Evolutionary conservation across 495 filamentous ascomycete species (phyloP).

Genomic region (Aeminium ludgeri): DNA sequence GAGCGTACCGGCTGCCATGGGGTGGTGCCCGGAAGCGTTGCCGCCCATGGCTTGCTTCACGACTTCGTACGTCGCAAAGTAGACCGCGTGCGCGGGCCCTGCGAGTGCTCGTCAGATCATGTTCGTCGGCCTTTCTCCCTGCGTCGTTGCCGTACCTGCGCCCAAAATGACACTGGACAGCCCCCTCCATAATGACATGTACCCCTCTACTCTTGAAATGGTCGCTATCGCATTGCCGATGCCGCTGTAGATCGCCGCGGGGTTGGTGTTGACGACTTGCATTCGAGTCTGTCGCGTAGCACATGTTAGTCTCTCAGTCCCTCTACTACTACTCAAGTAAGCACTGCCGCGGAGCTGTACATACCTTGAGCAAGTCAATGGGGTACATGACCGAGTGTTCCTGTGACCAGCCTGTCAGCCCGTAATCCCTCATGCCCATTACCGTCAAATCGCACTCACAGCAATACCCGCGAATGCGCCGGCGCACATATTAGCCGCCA

Average conservation of each 20-base stretch:
- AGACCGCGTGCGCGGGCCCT: conserved; percentile 95
- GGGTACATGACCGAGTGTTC: conserved; percentile 98
- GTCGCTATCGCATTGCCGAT: conserved; percentile 82
- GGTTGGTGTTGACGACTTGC: conserved; percentile 82
- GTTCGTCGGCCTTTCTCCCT: neutral
- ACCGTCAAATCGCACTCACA: conserved; percentile 37
- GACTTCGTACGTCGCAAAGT: conserved; percentile 93
- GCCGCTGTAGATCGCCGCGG: conserved; percentile 74
- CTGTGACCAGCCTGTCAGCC: conserved; percentile 16
- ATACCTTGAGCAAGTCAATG: conserved; percentile 92
- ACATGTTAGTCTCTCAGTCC: conserved; percentile 1
- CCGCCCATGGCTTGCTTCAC: conserved; percentile 94
- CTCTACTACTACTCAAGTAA: neutral
- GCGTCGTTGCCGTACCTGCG: conserved; percentile 47
- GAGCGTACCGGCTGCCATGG: conserved; percentile 66
- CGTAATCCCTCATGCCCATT: neutral
- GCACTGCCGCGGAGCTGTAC: conserved; percentile 12
- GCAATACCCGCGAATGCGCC: conserved; percentile 96
- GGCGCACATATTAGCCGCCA: conserved; percentile 67
- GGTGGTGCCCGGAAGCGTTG: conserved; percentile 79
- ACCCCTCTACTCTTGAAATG: conserved; percentile 77
- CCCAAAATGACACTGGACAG: conserved; percentile 92
- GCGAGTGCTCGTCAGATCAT: conserved; percentile 18
- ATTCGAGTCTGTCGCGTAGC: conserved; percentile 59
- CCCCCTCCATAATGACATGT: conserved; percentile 85